Percentiles rank a stretch among this genome's conserved stretches.
Evolutionary conservation across 2,329 filamentous ascomycete species (phyloP).

Genomic region (Trematosphaeria pertusa): DNA sequence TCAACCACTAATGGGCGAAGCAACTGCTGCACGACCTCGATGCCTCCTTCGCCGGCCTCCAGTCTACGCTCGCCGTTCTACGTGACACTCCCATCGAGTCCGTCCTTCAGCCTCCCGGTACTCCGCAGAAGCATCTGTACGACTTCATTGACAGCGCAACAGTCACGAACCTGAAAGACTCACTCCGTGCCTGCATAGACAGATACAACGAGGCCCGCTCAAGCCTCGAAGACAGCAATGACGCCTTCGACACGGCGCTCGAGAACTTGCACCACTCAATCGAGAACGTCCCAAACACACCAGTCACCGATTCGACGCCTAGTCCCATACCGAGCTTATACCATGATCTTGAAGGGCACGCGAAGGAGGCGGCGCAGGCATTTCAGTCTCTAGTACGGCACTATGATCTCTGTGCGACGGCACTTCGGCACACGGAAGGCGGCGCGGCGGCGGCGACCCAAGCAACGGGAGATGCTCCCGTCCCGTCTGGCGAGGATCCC

Average conservation of each 20-base stretch:
- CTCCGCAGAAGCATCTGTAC: conserved; percentile 66
- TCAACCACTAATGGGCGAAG: conserved; percentile 27
- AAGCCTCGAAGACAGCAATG: conserved; percentile 59
- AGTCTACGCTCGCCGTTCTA: conserved; percentile 71
- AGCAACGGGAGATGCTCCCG: conserved; percentile 45
- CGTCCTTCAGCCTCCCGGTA: conserved; percentile 63
- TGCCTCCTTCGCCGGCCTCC: conserved; percentile 68
- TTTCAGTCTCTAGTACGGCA: conserved; percentile 83
- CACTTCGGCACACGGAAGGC: conserved; percentile 84
- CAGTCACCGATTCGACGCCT: conserved; percentile 36
- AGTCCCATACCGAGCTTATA: conserved; percentile 56
- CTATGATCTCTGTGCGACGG: conserved; percentile 92
- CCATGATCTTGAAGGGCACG: conserved; percentile 70
- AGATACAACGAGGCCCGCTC: conserved; percentile 74
- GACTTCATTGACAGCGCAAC: conserved; percentile 79
- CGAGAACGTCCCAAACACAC: conserved; percentile 39
- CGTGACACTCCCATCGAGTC: conserved; percentile 69
- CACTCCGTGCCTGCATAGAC: conserved; percentile 73
- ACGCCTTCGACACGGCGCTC: conserved; percentile 77
- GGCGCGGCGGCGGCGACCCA: conserved; percentile 57
- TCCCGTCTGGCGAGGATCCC: conserved; percentile 34
- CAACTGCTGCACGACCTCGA: conserved; percentile 71
- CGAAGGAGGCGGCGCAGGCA: conserved; percentile 80
- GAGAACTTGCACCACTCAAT: conserved; percentile 45
- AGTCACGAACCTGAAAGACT: conserved; percentile 70